Conservation (phyloP, 768 basidiomycete species). For the Boletus rex-veris region DNA sequence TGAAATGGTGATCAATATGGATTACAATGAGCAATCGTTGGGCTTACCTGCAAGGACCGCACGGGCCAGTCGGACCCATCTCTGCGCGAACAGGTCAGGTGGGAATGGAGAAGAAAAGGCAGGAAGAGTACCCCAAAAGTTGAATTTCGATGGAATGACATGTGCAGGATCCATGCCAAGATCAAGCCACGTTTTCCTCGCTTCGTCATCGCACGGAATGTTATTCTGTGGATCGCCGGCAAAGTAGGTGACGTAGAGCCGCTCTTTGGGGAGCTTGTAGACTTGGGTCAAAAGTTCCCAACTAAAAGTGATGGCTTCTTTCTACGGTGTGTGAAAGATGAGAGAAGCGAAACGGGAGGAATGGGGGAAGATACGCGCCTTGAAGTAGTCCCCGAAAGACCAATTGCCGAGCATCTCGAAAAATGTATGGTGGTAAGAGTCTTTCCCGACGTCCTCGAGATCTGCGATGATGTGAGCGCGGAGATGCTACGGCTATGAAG, state of each 20-base stretch:
- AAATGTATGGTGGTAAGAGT: constrained; percentile 96
- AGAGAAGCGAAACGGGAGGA: not conserved
- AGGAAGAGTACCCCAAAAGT: constrained; percentile 89
- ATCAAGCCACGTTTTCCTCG: constrained; percentile 82
- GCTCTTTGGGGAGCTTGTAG: constrained; percentile 83
- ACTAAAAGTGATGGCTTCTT: constrained; percentile 89
- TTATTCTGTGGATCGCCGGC: constrained; percentile 87
- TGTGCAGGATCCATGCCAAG: constrained; percentile 87
- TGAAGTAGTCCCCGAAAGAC: constrained; percentile 99
- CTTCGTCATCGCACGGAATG: constrained; percentile 85
- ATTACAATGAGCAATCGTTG: not conserved
- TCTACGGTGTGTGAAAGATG: constrained; percentile 41
- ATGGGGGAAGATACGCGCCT: constrained; percentile 46
- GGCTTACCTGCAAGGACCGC: constrained; percentile 86
- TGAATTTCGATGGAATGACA: constrained; percentile 93
- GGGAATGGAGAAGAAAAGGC: not conserved
- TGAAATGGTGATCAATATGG: constrained; percentile 27
- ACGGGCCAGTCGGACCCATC: constrained; percentile 98
- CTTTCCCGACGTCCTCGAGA: constrained; percentile 97
- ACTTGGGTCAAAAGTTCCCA: constrained; percentile 93
- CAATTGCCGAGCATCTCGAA: constrained; percentile 99
- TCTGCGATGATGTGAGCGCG: constrained; percentile 46
- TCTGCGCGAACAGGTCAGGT: constrained; percentile 48
- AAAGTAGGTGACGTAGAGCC: constrained; percentile 96
- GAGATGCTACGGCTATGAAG: not conserved